Conservation (phyloP, 176 grass and related monocot genomes). For the Elymus sibiricus region DNA sequence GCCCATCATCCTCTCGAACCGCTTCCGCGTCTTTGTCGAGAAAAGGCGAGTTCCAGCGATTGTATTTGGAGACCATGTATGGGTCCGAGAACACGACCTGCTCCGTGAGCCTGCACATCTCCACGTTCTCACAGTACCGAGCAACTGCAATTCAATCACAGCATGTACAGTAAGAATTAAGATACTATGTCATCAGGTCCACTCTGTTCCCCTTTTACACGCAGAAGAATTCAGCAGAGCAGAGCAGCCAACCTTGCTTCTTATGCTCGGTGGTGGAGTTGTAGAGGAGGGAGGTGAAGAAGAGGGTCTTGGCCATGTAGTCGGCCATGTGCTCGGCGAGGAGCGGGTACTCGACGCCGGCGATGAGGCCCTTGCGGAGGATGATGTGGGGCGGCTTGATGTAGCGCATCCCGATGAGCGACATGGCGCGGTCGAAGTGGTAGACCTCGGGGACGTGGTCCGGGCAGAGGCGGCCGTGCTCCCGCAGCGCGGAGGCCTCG, state of each 20-base stretch:
- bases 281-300: constrained; percentile 80
- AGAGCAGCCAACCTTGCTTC: constrained; percentile 45
- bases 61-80: constrained; percentile 65
- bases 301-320: constrained; percentile 81
- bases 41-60: constrained; percentile 72
- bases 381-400: constrained; percentile 85
- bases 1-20: constrained; percentile 49
- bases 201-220: neutral
- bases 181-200: neutral
- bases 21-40: constrained; percentile 79
- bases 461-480: constrained; percentile 68
- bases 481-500: constrained; percentile 60
- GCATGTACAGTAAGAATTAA: neutral
- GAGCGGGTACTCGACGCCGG: constrained; percentile 78
- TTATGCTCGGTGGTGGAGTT: constrained; percentile 79
- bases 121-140: constrained; percentile 74
- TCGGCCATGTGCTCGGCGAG: constrained; percentile 82
- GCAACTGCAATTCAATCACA: constrained; percentile 56
- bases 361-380: constrained; percentile 90
- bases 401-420: constrained; percentile 87
- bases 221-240: neutral
- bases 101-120: constrained; percentile 87
- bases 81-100: constrained; percentile 95
- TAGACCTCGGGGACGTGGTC: constrained; percentile 85
- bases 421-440: constrained; percentile 87